Evolutionary conservation across 768 basidiomycete species (phyloP).

Genomic region (Mycena alexandri): DNA sequence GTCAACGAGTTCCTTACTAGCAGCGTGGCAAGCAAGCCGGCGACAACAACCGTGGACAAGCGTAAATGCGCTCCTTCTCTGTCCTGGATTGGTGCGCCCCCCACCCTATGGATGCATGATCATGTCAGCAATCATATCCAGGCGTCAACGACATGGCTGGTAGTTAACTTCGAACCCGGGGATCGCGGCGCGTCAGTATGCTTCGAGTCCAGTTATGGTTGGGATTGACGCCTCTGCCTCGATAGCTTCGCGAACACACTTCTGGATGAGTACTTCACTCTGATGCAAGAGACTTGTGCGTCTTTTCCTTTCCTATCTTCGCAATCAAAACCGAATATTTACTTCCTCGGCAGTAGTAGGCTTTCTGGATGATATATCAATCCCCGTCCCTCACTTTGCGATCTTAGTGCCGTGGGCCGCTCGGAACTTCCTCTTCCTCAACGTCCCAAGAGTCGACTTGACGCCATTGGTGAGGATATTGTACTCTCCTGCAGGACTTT

Average conservation of each 20-base stretch:
- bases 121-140: background rate
- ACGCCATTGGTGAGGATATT: conserved; percentile 53
- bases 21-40: conserved; percentile 61
- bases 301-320: background rate
- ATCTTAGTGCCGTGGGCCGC: conserved; percentile 62
- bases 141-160: conserved; percentile 77
- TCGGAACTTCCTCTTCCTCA: conserved; percentile 66
- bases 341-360: conserved; percentile 50
- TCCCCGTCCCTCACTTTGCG: background rate
- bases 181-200: conserved; percentile 60
- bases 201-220: background rate
- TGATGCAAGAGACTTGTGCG: conserved; percentile 64
- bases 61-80: conserved; percentile 68
- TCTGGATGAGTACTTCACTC: conserved; percentile 62
- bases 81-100: conserved; percentile 70
- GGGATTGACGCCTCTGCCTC: background rate
- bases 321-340: too few species aligned
- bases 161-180: conserved; percentile 61
- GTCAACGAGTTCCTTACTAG: conserved; percentile 68
- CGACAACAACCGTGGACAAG: conserved; percentile 68
- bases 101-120: too few species aligned
- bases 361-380: background rate
- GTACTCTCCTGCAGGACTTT: too few species aligned
- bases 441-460: conserved; percentile 56
- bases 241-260: conserved; percentile 62